phyloP scores from a whole-genome alignment of 768 basidiomycete genomes.

The Lactarius deliciosus region DNA sequence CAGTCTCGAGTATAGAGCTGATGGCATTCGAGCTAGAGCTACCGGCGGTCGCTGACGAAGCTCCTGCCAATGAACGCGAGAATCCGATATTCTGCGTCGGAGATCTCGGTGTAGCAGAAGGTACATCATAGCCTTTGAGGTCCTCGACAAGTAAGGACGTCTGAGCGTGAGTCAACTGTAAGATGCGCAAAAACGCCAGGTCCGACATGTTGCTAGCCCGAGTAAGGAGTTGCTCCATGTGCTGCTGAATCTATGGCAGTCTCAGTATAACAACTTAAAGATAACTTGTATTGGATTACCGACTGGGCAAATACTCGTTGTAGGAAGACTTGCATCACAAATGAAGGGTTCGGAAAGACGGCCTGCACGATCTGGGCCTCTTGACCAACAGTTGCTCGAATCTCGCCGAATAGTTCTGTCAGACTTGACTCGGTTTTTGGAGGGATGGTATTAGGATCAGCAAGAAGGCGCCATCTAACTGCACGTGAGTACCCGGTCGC shows the following conservation, averaged over 20 bases:
- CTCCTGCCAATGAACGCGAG: constrained; percentile 49
- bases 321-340: constrained; percentile 97
- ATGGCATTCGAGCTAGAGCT: constrained; percentile 53
- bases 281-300: constrained; percentile 46
- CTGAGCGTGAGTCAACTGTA: constrained; percentile 83
- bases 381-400: constrained; percentile 86
- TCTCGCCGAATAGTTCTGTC: constrained; percentile 78
- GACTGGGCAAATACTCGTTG: constrained; percentile 98
- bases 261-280: constrained; percentile 3
- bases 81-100: constrained; percentile 64
- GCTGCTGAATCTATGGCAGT: constrained; percentile 82
- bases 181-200: constrained; percentile 84
- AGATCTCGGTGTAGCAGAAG: constrained; percentile 62
- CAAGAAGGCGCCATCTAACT: constrained; percentile 74
- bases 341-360: constrained; percentile 93
- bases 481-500: neutral
- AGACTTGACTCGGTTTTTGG: constrained; percentile 82
- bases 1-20: constrained; percentile 86
- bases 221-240: constrained; percentile 86
- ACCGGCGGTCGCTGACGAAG: constrained; percentile 42
- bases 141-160: constrained; percentile 83
- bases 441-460: constrained; percentile 73
- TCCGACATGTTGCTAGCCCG: constrained; percentile 75
- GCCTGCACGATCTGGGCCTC: constrained; percentile 98
- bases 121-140: constrained; percentile 86